phyloP scores from a whole-genome alignment of 768 basidiomycete genomes.

The Psilocybe azurescens region DNA sequence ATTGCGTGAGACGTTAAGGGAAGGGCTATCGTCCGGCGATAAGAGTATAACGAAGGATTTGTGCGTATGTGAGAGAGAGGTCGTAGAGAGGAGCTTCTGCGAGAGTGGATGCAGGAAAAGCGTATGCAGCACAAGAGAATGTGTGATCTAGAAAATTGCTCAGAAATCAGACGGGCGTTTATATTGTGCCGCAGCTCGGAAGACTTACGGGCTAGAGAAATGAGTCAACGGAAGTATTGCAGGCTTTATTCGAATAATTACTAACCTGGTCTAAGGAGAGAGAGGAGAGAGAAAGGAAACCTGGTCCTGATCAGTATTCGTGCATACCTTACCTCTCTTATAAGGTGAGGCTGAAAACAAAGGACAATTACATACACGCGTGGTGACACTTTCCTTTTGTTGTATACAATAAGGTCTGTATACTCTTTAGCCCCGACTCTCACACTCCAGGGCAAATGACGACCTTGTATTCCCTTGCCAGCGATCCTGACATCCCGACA shows the following conservation, averaged over 20 bases:
- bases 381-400: conserved; percentile 25
- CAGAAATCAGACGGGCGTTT: conserved; percentile 21
- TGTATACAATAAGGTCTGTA: conserved; percentile 24
- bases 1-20: conserved; percentile 34
- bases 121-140: conserved; percentile 21
- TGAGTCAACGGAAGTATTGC: conserved; percentile 13
- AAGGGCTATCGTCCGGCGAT: conserved; percentile 71
- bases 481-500: background rate
- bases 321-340: conserved; percentile 10
- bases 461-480: conserved; percentile 15
- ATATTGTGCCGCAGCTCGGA: conserved; percentile 19
- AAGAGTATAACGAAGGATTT: conserved; percentile 29
- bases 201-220: conserved; percentile 15
- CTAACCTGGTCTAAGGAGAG: conserved; percentile 27
- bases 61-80: conserved; percentile 43
- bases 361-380: conserved; percentile 18
- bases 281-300: conserved; percentile 33
- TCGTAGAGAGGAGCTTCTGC: conserved; percentile 27
- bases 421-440: conserved; percentile 10
- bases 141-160: conserved; percentile 12
- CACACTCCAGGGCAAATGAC: conserved; percentile 17
- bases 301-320: conserved; percentile 30
- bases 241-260: conserved; percentile 17
- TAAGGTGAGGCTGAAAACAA: conserved; percentile 23
- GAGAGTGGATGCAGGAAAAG: conserved; percentile 16